A percentile compares a stretch with the other conserved stretches of the same genome.
phyloP scores from a whole-genome alignment of 1,139 yeast species.

The Candida tunisiensis region DNA sequence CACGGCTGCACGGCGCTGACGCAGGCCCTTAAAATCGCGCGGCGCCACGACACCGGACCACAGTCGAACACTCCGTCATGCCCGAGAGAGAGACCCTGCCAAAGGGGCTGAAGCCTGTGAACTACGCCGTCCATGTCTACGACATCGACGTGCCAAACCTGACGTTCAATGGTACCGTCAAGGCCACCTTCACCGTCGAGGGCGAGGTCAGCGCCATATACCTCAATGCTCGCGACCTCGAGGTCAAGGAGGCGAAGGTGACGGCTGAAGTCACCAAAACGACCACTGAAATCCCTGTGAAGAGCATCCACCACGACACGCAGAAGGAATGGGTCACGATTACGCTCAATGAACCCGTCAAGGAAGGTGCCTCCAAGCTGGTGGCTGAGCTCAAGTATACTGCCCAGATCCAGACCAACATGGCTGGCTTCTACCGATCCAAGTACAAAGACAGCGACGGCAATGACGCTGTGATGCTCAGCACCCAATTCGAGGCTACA shows the following conservation, averaged over 20 bases:
- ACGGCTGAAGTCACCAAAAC: not conserved
- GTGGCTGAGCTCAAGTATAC: constrained; percentile 30
- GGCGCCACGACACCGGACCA: no score
- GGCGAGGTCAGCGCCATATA: constrained; percentile 34
- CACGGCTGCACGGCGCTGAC: no score
- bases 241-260: constrained; percentile 17
- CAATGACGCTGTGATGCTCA: constrained; percentile 44
- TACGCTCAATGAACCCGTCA: constrained; percentile 33
- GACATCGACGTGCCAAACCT: constrained; percentile 61
- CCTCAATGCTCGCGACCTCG: constrained; percentile 50
- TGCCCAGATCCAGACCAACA: constrained; percentile 48
- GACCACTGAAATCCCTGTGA: constrained; percentile 5
- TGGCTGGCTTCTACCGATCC: constrained; percentile 76
- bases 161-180: constrained; percentile 51
- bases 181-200: constrained; percentile 45
- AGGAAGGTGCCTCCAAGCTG: constrained; percentile 23
- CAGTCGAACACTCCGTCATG: no score
- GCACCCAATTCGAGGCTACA: constrained; percentile 78
- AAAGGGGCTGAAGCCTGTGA: constrained; percentile 50
- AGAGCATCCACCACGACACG: constrained; percentile 12
- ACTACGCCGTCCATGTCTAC: constrained; percentile 45
- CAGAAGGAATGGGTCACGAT: constrained; percentile 52
- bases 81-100: constrained; percentile 37
- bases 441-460: constrained; percentile 47
- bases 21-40: no score